phyloP scores from a whole-genome alignment of 495 filamentous ascomycete species.

The Neurospora sp. region DNA sequence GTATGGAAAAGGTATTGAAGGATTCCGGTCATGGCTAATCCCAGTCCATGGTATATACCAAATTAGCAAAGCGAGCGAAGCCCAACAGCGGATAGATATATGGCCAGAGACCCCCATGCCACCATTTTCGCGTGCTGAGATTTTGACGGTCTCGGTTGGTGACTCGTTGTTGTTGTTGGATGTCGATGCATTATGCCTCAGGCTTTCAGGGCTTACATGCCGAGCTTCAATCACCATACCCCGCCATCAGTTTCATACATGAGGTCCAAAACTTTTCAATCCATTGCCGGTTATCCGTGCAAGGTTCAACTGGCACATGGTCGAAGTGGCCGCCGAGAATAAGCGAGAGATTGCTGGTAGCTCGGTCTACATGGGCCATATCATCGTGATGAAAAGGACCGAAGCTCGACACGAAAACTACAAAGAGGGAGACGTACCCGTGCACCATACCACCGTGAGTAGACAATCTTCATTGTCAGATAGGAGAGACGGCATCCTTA shows the following conservation, averaged over 20 bases:
- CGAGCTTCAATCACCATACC: neutral
- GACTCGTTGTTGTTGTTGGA: neutral
- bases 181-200: neutral
- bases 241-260: neutral
- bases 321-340: neutral
- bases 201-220: neutral
- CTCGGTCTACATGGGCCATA: neutral
- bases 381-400: neutral
- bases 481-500: neutral
- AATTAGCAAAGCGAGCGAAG: neutral
- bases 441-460: neutral
- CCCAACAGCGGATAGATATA: neutral
- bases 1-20: neutral
- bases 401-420: neutral
- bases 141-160: neutral
- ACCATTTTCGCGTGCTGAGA: neutral
- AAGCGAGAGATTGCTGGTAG: neutral
- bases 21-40: neutral
- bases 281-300: neutral
- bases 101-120: neutral
- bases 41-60: neutral
- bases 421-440: neutral
- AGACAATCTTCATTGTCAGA: neutral
- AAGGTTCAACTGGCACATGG: neutral
- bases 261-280: neutral